Conservation (phyloP, 2,329 filamentous ascomycete species). For the Monilinia aucupariae region DNA sequence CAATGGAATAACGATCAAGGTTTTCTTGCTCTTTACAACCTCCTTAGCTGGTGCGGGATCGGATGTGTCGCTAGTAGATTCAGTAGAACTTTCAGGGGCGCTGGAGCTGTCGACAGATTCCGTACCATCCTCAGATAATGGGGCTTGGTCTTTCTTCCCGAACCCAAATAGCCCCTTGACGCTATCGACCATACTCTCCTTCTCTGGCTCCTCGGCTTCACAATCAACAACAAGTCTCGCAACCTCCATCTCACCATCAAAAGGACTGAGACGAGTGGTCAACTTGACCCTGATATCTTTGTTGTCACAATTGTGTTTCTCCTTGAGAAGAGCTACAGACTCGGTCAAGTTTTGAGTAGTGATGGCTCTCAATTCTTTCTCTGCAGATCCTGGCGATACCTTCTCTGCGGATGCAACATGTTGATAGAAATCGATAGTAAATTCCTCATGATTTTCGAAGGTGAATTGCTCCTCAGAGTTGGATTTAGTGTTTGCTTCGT, state of each 20-base stretch:
- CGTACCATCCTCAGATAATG: slow-evolving; percentile 57
- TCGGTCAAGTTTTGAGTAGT: slow-evolving; percentile 81
- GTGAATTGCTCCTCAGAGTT: slow-evolving; percentile 79
- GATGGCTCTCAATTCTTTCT: slow-evolving; percentile 60
- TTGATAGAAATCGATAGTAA: slow-evolving; percentile 75
- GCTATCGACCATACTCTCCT: slow-evolving; percentile 81
- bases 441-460: slow-evolving; percentile 77
- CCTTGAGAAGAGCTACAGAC: slow-evolving; percentile 71
- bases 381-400: slow-evolving; percentile 40
- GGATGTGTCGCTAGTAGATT: slow-evolving; percentile 38
- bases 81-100: slow-evolving; percentile 43
- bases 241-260: slow-evolving; percentile 77
- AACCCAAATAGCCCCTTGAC: slow-evolving; percentile 97
- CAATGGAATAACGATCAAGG: slow-evolving; percentile 32
- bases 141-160: slow-evolving; percentile 77
- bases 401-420: slow-evolving; percentile 48
- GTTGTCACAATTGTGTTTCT: slow-evolving; percentile 66
- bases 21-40: slow-evolving; percentile 31
- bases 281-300: slow-evolving; percentile 77
- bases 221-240: slow-evolving; percentile 75
- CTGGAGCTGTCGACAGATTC: slow-evolving; percentile 43
- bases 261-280: slow-evolving; percentile 62
- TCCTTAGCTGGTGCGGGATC: slow-evolving; percentile 31
- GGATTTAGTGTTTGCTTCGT: slow-evolving; percentile 68
- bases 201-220: slow-evolving; percentile 65